Conservation (phyloP, 495 filamentous ascomycete genomes). For the Penicillium simplicissimum region DNA sequence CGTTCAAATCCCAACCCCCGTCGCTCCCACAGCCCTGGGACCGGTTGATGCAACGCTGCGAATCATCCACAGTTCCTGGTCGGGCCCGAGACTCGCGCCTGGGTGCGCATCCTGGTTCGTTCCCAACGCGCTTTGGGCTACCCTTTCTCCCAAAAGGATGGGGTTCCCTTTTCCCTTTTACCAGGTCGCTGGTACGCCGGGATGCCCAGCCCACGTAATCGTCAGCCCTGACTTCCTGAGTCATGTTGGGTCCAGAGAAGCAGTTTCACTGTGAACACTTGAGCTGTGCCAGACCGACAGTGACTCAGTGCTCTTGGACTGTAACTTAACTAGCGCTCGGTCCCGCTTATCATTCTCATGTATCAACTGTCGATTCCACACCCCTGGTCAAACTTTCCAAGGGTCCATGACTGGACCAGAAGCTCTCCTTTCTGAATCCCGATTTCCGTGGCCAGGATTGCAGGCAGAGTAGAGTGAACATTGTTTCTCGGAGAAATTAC, state of each 20-base stretch:
- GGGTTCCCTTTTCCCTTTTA: neutral
- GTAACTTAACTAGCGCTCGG: neutral
- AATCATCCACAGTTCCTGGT: slow-evolving; percentile 4
- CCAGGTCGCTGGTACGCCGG: slow-evolving; percentile 10
- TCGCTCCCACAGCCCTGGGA: slow-evolving; percentile 19
- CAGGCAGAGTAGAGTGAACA: neutral
- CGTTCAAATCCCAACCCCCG: neutral
- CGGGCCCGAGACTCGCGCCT: neutral
- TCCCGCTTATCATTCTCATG: neutral
- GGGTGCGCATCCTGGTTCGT: slow-evolving; percentile 7
- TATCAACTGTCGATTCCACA: neutral
- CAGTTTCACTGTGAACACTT: too few species aligned
- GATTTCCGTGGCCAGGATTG: neutral
- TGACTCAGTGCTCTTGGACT: neutral
- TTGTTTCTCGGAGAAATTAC: neutral
- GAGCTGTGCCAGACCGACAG: neutral
- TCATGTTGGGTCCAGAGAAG: neutral
- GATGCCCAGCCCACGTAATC: neutral
- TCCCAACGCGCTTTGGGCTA: neutral
- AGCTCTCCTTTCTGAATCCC: neutral
- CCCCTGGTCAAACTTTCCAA: neutral
- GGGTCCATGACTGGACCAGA: neutral
- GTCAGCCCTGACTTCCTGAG: neutral
- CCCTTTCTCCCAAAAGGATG: neutral
- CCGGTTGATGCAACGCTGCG: slow-evolving; percentile 7